These are phyloP conservation scores for Blechomonas ayalai DNA, from an alignment of 208 protist species.

Conservation along the genomic window DNA sequence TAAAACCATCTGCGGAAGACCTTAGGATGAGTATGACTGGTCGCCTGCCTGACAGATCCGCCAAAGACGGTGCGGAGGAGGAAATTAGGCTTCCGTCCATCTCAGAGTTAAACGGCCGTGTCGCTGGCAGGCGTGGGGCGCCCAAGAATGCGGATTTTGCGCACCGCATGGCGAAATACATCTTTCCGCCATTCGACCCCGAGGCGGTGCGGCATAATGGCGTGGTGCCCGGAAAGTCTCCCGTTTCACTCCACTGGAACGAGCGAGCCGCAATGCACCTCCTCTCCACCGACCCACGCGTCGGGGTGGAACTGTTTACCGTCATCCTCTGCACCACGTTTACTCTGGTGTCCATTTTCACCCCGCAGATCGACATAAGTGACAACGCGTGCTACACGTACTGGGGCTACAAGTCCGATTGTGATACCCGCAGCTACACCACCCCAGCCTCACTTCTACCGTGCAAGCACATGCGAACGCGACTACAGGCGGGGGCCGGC, in stretches of 20 bases:
- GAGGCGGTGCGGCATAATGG: too few relatives aligned
- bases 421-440: conserved; percentile 34
- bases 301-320: conserved; percentile 19
- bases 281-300: conserved; percentile 25
- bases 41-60: too few relatives aligned
- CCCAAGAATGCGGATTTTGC: too few relatives aligned
- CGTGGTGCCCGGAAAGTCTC: too few relatives aligned
- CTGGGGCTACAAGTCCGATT: conserved; percentile 73
- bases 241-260: conserved; percentile 24
- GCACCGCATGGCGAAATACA: too few relatives aligned
- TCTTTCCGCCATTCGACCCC: too few relatives aligned
- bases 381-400: conserved; percentile 50
- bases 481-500: conserved; percentile 42
- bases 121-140: too few relatives aligned
- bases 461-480: conserved; percentile 14
- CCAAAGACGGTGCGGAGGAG: too few relatives aligned
- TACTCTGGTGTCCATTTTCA: conserved; percentile 31
- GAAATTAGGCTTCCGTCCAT: too few relatives aligned
- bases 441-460: conserved; percentile 19
- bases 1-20: too few relatives aligned
- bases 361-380: conserved; percentile 22
- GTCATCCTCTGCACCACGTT: conserved; percentile 30
- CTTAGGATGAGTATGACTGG: too few relatives aligned
- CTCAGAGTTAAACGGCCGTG: too few relatives aligned
- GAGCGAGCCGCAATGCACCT: conserved; percentile 23